Percentiles rank a stretch among this genome's conserved stretches.
Conservation (phyloP, 2,329 filamentous ascomycete genomes). For the Aspergillus oerlinghausenensis region DNA sequence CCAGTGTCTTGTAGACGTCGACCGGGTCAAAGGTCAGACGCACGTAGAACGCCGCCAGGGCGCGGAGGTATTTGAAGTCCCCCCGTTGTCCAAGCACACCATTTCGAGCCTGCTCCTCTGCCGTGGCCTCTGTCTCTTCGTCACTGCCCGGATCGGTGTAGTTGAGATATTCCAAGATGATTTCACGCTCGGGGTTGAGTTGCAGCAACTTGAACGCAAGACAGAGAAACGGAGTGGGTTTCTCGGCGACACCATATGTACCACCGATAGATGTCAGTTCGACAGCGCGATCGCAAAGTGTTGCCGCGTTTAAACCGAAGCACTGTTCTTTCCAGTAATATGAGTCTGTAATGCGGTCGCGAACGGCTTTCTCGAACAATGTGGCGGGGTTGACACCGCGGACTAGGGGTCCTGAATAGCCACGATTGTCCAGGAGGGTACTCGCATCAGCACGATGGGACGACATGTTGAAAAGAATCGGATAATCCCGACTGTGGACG, state of each 20-base stretch:
- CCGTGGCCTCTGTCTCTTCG: constrained; percentile 20
- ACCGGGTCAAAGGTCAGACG: constrained; percentile 77
- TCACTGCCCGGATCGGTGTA: constrained; percentile 67
- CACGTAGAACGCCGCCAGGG: constrained; percentile 89
- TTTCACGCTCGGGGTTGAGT: constrained; percentile 71
- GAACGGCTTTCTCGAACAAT: constrained; percentile 91
- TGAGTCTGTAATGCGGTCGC: constrained; percentile 88
- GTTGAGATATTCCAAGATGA: constrained; percentile 74
- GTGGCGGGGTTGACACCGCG: constrained; percentile 93
- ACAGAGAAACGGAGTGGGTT: constrained; percentile 85
- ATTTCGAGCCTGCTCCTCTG: constrained; percentile 20
- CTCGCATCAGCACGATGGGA: constrained; percentile 72
- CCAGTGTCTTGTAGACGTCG: constrained; percentile 73
- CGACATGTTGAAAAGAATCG: constrained; percentile 48
- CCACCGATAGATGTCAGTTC: constrained; percentile 82
- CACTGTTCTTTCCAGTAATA: constrained; percentile 99
- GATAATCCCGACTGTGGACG: constrained; percentile 21
- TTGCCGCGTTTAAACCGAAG: constrained; percentile 82
- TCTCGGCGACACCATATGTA: constrained; percentile 77
- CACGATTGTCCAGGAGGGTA: constrained; percentile 80
- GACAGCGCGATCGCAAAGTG: constrained; percentile 80
- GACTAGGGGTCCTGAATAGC: constrained; percentile 69
- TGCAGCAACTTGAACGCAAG: constrained; percentile 92
- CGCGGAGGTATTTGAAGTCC: constrained; percentile 73
- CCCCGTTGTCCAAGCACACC: constrained; percentile 32